Base-by-base conservation (phyloP, 225 moss, liverwort and hornwort genomes). In the Bryoerythrophyllum caledonicum region DNA sequence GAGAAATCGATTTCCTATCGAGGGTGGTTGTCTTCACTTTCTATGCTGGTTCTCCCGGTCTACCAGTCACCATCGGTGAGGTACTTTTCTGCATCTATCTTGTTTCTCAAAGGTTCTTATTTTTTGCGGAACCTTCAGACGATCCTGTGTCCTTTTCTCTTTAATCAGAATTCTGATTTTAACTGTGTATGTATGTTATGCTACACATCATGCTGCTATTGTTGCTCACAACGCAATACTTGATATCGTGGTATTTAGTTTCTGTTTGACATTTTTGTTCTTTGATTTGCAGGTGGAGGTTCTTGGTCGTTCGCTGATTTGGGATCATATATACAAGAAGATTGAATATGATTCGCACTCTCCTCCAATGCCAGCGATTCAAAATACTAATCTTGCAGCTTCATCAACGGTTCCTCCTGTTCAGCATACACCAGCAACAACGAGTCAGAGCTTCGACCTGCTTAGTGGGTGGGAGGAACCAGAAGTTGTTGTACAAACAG, bases 1-100 rank as follows among this genome's bases (percentile, higher is more conserved):
- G 94, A 76, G 75, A 83, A 49, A 87, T 99, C 41, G 93, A 99
- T 77, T 99, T 99, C 79, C 70, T 95, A 72, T 81, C 90, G 65
- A 90, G 97, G 65, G 80, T 99, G 74, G 93, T 89, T 65, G 84
- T 90, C 41, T 79, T 99, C 65, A 91, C 90, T 48, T 91, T 99
- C 27, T 90, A 93, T 82, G 82, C 90, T 60, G 82, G 91, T 62
- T 73, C 89, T 23, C 54, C 90, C 34, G 86, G 88, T 71, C 85
- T 85, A 54, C 76, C 90, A 37, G 80, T 99, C 78, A 95, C 93
- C 72, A 91, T 99, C 60, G 97, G 97, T 69, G 90, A 91, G 93
- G 97, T 99, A 85, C 23, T 65, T 55, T 21, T 73, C 44, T 59
- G 21, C 55, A 60, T 54, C 72, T 43, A 71, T 34, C 70, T 19